Conservation (phyloP, 306 rosid genomes). For the Prunus mume region DNA sequence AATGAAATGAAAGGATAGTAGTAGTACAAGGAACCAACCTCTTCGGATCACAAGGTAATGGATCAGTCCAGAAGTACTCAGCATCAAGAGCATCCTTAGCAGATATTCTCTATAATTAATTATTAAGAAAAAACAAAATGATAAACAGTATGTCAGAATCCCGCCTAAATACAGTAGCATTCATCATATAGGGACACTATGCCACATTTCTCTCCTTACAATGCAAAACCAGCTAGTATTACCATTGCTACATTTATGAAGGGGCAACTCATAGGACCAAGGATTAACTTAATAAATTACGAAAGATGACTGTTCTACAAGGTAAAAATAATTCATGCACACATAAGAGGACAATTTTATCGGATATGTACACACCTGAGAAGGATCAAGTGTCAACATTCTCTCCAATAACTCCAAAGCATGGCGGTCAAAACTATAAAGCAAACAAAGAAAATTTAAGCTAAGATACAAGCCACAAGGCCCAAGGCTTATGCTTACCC, state of each 20-base stretch:
- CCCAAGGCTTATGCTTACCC: background rate
- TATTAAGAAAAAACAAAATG: background rate
- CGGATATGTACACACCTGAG: constrained; percentile 37
- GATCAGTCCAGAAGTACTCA: constrained; percentile 53
- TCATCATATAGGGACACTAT: background rate
- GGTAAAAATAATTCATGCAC: background rate
- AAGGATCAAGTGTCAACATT: constrained; percentile 51
- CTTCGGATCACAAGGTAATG: constrained; percentile 55
- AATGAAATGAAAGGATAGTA: background rate
- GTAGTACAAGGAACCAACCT: constrained; percentile 23
- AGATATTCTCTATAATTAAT: constrained; percentile 37
- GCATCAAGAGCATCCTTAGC: constrained; percentile 59
- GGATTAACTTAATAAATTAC: background rate
- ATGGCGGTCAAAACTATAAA: constrained; percentile 48
- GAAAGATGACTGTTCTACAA: background rate
- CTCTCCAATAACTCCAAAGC: constrained; percentile 51
- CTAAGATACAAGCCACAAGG: background rate
- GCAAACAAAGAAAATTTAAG: constrained; percentile 4
- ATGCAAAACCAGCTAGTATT: background rate
- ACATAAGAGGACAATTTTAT: background rate
- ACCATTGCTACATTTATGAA: background rate
- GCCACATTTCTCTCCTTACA: background rate
- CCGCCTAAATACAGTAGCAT: background rate
- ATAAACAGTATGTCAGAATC: background rate
- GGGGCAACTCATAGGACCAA: background rate